Conservation (phyloP, 768 basidiomycete genomes). For the Lactarius indigo region DNA sequence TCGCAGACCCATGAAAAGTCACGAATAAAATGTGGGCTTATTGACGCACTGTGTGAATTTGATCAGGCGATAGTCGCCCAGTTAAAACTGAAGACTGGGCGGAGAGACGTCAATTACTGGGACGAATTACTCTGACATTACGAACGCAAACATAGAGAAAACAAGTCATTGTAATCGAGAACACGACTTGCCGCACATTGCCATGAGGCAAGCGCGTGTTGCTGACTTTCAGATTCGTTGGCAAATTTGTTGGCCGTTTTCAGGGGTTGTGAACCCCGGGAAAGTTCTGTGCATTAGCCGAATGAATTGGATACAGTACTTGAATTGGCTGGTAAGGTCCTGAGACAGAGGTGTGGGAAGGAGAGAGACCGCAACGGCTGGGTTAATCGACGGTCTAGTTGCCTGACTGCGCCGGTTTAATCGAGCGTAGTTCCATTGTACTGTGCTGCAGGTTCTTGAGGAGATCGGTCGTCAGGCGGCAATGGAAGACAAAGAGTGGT, state of each 20-base stretch:
- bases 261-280: neutral
- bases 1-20: too few relatives aligned
- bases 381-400: neutral
- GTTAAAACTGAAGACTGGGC: neutral
- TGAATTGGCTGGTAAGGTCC: neutral
- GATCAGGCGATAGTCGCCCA: neutral
- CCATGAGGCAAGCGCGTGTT: neutral
- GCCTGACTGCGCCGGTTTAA: neutral
- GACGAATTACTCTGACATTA: neutral
- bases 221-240: neutral
- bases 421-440: neutral
- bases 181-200: neutral
- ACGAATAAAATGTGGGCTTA: too few relatives aligned
- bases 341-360: conserved; percentile 4
- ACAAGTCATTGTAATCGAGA: neutral
- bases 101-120: neutral
- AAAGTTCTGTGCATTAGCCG: neutral
- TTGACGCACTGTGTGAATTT: too few relatives aligned
- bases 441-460: neutral
- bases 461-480: neutral
- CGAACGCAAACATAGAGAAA: neutral
- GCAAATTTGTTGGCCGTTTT: neutral
- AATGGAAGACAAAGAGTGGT: neutral
- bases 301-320: neutral
- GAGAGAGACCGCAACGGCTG: neutral